Evolutionary conservation across 345 rosid genomes (phyloP).

Genomic region (Hibiscus syriacus): DNA sequence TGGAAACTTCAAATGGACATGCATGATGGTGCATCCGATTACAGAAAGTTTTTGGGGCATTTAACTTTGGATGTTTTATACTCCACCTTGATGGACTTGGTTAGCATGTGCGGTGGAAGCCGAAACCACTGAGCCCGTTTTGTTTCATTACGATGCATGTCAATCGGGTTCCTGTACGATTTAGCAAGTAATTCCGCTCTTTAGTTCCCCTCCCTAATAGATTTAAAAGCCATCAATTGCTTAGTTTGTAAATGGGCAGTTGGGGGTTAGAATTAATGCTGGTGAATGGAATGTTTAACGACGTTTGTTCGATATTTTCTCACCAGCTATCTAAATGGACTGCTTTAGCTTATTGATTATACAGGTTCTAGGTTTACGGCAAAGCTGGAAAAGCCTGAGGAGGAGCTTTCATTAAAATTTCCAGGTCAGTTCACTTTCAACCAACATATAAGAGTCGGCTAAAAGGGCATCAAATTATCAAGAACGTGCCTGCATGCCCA

Average conservation of each 20-base stretch:
- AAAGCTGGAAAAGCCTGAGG: too few species aligned
- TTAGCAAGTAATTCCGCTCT: not conserved
- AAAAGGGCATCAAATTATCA: not conserved
- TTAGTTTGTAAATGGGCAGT: not conserved
- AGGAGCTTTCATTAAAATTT: too few species aligned
- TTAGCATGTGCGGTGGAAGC: slow-evolving; percentile 58
- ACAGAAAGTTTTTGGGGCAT: slow-evolving; percentile 66
- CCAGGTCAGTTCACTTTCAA: too few species aligned
- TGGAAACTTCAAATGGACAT: slow-evolving; percentile 32
- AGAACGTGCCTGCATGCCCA: not conserved
- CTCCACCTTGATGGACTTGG: slow-evolving; percentile 72
- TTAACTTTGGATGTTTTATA: slow-evolving; percentile 57
- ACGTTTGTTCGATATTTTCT: not conserved
- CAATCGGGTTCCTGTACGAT: not conserved
- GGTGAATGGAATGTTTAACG: not conserved
- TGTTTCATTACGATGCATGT: not conserved
- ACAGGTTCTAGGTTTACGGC: not conserved
- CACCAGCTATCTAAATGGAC: not conserved
- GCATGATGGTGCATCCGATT: slow-evolving; percentile 39
- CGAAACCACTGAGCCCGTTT: slow-evolving; percentile 16
- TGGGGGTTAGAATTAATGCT: not conserved
- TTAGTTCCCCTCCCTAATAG: not conserved
- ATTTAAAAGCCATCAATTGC: too few species aligned
- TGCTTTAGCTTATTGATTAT: not conserved
- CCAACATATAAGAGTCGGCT: not conserved